phyloP scores from a whole-genome alignment of 805 yeast genomes.

The Cyberlindnera japonica region DNA sequence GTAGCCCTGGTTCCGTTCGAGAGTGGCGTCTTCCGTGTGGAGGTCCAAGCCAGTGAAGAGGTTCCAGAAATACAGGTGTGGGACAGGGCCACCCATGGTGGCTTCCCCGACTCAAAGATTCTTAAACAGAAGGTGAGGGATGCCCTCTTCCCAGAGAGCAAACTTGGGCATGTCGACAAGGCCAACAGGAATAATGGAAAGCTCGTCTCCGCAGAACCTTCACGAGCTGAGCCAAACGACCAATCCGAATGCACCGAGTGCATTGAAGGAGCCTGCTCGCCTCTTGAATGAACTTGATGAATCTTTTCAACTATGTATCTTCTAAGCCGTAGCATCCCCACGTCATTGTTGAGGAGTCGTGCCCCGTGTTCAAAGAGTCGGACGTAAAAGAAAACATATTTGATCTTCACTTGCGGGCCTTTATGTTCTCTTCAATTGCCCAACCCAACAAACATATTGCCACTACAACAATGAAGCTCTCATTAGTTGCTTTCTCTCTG shows the following conservation, averaged over 20 bases:
- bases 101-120: slow-evolving; percentile 84
- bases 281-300: no score
- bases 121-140: slow-evolving; percentile 67
- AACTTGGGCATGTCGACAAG: slow-evolving; percentile 64
- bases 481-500: neutral
- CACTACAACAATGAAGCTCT: slow-evolving; percentile 2
- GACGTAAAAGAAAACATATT: no score
- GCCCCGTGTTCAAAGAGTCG: neutral
- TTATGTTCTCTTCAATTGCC: no score
- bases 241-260: slow-evolving; percentile 22
- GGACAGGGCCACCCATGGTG: slow-evolving; percentile 62
- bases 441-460: neutral
- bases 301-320: no score
- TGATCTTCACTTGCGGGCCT: no score
- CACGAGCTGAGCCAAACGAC: neutral
- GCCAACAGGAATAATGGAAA: slow-evolving; percentile 19
- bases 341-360: neutral
- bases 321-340: no score
- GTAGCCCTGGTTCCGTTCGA: slow-evolving; percentile 46
- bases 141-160: slow-evolving; percentile 47
- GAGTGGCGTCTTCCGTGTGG: slow-evolving; percentile 59
- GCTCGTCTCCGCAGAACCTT: slow-evolving; percentile 10
- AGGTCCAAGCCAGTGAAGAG: slow-evolving; percentile 37
- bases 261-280: slow-evolving; percentile 3
- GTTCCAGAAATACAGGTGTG: slow-evolving; percentile 40